These are phyloP conservation scores for Fusarium circinatum DNA, from an alignment of 2,329 filamentous ascomycete genomes.

Conservation along the genomic window DNA sequence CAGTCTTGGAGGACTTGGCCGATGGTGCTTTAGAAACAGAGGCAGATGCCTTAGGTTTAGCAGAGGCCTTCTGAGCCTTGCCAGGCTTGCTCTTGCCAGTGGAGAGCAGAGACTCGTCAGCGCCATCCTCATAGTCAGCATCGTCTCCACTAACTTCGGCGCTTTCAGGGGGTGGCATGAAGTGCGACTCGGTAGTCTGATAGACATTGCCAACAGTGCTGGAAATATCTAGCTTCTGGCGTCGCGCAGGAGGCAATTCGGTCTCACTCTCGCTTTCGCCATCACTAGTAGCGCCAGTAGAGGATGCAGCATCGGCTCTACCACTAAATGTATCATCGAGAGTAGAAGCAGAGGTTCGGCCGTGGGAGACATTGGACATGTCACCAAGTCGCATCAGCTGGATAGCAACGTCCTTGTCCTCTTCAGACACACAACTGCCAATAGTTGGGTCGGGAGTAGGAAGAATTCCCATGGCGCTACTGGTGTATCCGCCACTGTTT, in stretches of 20 bases:
- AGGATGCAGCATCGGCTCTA: conserved; percentile 84
- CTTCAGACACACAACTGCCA: conserved; percentile 95
- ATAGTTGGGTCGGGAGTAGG: conserved; percentile 98
- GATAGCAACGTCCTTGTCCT: conserved; percentile 91
- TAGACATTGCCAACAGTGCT: conserved; percentile 59
- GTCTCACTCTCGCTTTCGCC: conserved; percentile 74
- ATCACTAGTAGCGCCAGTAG: conserved; percentile 85
- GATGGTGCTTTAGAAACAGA: conserved; percentile 46
- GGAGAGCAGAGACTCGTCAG: conserved; percentile 50
- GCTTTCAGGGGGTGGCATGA: conserved; percentile 62
- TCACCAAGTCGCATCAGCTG: conserved; percentile 97
- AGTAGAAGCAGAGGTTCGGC: conserved; percentile 91
- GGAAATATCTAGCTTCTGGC: conserved; percentile 63
- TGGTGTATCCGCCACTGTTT: conserved; percentile 67
- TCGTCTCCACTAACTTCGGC: conserved; percentile 51
- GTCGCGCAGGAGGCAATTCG: conserved; percentile 68
- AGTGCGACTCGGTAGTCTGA: conserved; percentile 63
- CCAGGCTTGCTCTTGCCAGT: conserved; percentile 54
- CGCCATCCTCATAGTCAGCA: conserved; percentile 47
- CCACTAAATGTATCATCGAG: conserved; percentile 94
- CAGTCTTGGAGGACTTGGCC: conserved; percentile 56
- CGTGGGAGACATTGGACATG: conserved; percentile 91
- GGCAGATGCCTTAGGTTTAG: conserved; percentile 54
- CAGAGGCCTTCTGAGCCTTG: conserved; percentile 52
- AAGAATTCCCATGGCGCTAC: conserved; percentile 66